Evolutionary conservation across 768 basidiomycete species (phyloP).

Genomic region (Kondoa malvinella): DNA sequence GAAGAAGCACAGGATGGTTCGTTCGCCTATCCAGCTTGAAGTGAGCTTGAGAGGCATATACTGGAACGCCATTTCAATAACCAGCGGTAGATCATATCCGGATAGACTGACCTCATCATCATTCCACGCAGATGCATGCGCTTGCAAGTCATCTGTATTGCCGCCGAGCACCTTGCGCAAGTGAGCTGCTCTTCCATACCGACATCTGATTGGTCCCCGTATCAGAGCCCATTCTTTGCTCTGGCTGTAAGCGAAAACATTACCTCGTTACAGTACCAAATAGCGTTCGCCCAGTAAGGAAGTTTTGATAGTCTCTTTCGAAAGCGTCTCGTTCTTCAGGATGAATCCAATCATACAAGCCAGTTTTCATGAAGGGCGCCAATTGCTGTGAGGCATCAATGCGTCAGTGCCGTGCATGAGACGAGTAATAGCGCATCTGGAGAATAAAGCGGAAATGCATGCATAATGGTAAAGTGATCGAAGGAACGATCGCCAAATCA

Average conservation of each 20-base stretch:
- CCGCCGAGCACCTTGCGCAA: slow-evolving; percentile 19
- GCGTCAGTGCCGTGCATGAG: background rate
- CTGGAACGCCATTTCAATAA: slow-evolving; percentile 13
- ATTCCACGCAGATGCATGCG: background rate
- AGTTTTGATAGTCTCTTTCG: slow-evolving; percentile 14
- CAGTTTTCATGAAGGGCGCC: slow-evolving; percentile 14
- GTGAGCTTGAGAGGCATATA: background rate
- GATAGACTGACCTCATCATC: slow-evolving; percentile 9
- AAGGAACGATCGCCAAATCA: background rate
- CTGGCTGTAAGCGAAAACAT: background rate
- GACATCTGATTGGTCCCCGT: slow-evolving; percentile 15
- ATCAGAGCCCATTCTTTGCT: background rate
- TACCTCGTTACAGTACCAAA: slow-evolving; percentile 28
- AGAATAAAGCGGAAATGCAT: background rate
- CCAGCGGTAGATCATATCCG: slow-evolving; percentile 1
- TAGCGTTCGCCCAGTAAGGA: slow-evolving; percentile 19
- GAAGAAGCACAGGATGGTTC: slow-evolving; percentile 26
- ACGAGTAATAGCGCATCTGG: background rate
- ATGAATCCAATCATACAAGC: slow-evolving; percentile 26
- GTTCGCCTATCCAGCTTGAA: slow-evolving; percentile 12
- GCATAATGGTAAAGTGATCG: background rate
- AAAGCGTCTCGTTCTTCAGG: slow-evolving; percentile 22
- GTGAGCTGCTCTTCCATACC: slow-evolving; percentile 20
- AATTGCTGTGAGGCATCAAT: slow-evolving; percentile 5
- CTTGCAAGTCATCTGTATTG: slow-evolving; percentile 5